Percentiles rank a stretch among this genome's conserved stretches.
Conservation (phyloP, 768 basidiomycete species). For the Leucocoprinus birnbaumii region DNA sequence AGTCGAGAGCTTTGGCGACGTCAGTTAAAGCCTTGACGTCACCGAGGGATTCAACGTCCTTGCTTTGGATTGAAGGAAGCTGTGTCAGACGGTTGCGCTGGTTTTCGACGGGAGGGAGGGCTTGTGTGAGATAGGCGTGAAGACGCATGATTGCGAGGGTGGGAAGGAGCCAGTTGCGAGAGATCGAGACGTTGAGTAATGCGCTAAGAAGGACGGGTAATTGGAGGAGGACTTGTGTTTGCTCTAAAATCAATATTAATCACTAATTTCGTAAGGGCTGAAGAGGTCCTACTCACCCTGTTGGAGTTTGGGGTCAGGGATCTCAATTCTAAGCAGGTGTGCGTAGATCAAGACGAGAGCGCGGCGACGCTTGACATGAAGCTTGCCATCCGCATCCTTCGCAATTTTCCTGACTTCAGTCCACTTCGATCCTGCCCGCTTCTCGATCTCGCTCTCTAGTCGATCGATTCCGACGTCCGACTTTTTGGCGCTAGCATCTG, state of each 20-base stretch:
- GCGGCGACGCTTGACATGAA: conserved; percentile 39
- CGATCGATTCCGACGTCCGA: conserved; percentile 38
- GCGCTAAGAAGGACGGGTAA: conserved; percentile 74
- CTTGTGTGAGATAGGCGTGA: conserved; percentile 83
- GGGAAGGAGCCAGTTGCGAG: conserved; percentile 87
- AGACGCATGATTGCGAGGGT: conserved; percentile 79
- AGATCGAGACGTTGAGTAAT: conserved; percentile 74
- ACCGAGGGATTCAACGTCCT: conserved; percentile 39
- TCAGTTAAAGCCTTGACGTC: conserved; percentile 40
- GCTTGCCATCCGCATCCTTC: conserved; percentile 28
- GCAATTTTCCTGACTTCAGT: conserved; percentile 41
- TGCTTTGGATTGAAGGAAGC: conserved; percentile 66
- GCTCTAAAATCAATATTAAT: conserved; percentile 43
- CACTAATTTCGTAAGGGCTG: background rate
- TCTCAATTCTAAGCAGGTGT: conserved; percentile 72
- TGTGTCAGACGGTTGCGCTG: conserved; percentile 58
- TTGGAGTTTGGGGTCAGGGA: conserved; percentile 49
- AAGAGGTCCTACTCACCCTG: conserved; percentile 51
- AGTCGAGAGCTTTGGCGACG: conserved; percentile 46
- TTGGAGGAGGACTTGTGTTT: conserved; percentile 66
- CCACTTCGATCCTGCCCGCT: conserved; percentile 54
- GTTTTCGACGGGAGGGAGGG: conserved; percentile 56
- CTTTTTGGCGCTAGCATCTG: conserved; percentile 20
- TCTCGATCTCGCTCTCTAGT: conserved; percentile 49
- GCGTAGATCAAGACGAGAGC: conserved; percentile 80